A percentile compares a stretch with the other conserved stretches of the same genome.
phyloP scores from a whole-genome alignment of 371 early-diverging fungal species.

The Rhizomucor pusillus region DNA sequence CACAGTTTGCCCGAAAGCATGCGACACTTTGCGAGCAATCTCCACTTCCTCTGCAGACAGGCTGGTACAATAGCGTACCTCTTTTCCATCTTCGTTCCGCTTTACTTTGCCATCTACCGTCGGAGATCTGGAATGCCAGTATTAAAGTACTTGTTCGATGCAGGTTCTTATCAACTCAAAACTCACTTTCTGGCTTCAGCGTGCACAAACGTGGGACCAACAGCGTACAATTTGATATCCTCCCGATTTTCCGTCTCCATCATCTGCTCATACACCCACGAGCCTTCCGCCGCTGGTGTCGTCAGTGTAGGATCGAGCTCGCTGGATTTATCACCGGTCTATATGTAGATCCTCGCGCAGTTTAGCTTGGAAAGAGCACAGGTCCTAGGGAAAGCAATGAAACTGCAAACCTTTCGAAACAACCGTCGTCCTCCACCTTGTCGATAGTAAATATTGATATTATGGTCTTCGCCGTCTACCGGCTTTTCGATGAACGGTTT shows the following conservation, averaged over 20 bases:
- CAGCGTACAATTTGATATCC: conserved; percentile 97
- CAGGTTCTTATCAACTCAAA: conserved; percentile 24
- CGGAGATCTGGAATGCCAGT: conserved; percentile 68
- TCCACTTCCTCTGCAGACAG: conserved; percentile 81
- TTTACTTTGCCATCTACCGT: conserved; percentile 97
- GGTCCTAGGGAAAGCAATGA: neutral
- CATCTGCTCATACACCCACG: conserved; percentile 96
- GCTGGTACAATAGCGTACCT: conserved; percentile 88
- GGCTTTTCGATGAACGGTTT: conserved; percentile 99
- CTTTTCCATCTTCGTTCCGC: conserved; percentile 96
- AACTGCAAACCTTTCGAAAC: conserved; percentile 82
- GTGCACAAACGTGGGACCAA: conserved; percentile 87
- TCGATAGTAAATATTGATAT: conserved; percentile 94
- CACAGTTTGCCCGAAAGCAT: conserved; percentile 88
- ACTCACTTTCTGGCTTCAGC: conserved; percentile 96
- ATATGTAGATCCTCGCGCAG: neutral
- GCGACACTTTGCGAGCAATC: conserved; percentile 78
- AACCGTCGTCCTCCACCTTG: conserved; percentile 89
- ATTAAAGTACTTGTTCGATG: neutral
- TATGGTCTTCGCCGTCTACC: conserved; percentile 95
- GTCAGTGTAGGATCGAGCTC: conserved; percentile 78
- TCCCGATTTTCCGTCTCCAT: conserved; percentile 92
- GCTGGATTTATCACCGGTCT: conserved; percentile 94
- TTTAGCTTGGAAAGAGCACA: neutral
- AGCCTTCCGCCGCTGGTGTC: conserved; percentile 71